phyloP scores from a whole-genome alignment of 306 rosid species.

The Alnus glutinosa region DNA sequence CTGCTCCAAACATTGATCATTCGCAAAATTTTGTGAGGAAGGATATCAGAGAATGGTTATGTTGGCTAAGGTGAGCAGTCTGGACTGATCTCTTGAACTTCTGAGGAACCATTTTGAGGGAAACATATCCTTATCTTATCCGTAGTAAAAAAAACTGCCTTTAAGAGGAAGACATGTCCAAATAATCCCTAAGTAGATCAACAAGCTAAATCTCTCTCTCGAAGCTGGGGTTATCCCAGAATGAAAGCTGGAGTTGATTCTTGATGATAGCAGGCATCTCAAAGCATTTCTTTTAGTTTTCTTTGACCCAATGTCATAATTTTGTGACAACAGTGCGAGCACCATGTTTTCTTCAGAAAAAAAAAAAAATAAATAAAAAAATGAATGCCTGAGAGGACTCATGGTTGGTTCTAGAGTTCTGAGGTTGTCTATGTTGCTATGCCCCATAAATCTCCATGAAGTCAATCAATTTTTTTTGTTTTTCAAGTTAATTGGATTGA shows the following conservation, averaged over 20 bases:
- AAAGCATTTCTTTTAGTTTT: no score
- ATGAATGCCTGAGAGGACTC: not conserved
- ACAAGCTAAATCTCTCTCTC: no score
- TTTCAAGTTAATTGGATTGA: not conserved
- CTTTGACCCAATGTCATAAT: no score
- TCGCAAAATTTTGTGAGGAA: slow-evolving; percentile 99
- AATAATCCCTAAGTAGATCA: no score
- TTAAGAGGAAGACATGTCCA: not conserved
- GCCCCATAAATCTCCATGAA: not conserved
- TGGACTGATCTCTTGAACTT: slow-evolving; percentile 16
- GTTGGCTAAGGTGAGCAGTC: slow-evolving; percentile 75
- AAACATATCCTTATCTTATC: not conserved
- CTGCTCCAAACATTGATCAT: slow-evolving; percentile 99
- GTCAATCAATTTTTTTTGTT: not conserved
- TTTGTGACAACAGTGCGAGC: not conserved
- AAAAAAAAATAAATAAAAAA: not conserved
- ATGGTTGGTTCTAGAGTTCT: not conserved
- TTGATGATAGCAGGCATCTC: no score
- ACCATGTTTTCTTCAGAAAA: not conserved
- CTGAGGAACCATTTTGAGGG: not conserved
- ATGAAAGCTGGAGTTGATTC: no score
- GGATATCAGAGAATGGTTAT: slow-evolving; percentile 89
- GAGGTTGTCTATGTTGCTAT: not conserved
- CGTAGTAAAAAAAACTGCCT: not conserved
- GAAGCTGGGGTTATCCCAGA: no score